These are phyloP conservation scores for Chlorophyllum brunneum DNA, from an alignment of 768 basidiomycete species.

Conservation along the genomic window DNA sequence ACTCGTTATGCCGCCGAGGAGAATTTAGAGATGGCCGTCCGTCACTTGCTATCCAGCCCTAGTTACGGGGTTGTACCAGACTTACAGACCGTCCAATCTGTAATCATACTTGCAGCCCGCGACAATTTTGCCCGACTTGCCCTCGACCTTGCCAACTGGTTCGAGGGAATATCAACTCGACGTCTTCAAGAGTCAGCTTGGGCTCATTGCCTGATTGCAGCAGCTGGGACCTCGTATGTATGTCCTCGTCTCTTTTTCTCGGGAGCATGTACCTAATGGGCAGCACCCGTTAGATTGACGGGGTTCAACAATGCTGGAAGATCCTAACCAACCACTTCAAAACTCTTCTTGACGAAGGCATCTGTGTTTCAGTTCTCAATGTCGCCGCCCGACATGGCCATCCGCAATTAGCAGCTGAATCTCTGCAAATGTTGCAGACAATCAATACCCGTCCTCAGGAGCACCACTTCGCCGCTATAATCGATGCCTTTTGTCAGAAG, in stretches of 20 bases:
- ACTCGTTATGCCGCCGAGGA: slow-evolving; percentile 36
- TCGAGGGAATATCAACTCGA: slow-evolving; percentile 52
- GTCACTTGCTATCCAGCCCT: slow-evolving; percentile 58
- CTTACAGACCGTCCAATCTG: slow-evolving; percentile 41
- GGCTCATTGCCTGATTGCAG: slow-evolving; percentile 62
- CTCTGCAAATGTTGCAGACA: slow-evolving; percentile 50
- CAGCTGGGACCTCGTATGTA: slow-evolving; percentile 67
- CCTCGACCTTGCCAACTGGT: slow-evolving; percentile 61
- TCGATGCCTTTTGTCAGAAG: slow-evolving; percentile 67
- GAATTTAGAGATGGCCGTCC: slow-evolving; percentile 66
- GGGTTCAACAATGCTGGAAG: slow-evolving; percentile 61
- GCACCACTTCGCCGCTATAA: slow-evolving; percentile 71
- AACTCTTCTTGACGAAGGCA: slow-evolving; percentile 69
- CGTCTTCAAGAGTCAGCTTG: slow-evolving; percentile 53
- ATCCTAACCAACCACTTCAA: slow-evolving; percentile 47
- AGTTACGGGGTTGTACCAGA: slow-evolving; percentile 44
- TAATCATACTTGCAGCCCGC: slow-evolving; percentile 53
- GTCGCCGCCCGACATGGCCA: slow-evolving; percentile 73
- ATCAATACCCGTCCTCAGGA: slow-evolving; percentile 53
- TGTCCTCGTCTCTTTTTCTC: slow-evolving; percentile 24
- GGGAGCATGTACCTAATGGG: neutral
- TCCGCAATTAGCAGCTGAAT: slow-evolving; percentile 64
- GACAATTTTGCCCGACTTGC: slow-evolving; percentile 62
- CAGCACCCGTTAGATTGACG: slow-evolving; percentile 58
- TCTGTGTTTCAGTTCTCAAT: slow-evolving; percentile 64